phyloP scores from a whole-genome alignment of 768 basidiomycete species.

The Chalciporus sphaerocephalus region DNA sequence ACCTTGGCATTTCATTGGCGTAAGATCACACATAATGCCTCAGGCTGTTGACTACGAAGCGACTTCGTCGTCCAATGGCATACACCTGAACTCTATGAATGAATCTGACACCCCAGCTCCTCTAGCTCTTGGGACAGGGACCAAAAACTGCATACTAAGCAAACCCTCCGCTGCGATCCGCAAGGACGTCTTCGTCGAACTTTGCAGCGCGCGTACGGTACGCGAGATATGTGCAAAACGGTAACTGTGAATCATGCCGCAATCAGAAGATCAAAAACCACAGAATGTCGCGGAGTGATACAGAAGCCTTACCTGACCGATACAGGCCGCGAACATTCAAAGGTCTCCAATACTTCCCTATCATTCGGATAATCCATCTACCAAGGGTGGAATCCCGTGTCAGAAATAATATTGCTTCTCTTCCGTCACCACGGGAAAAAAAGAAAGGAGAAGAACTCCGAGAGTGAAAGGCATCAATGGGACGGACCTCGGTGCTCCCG shows the following conservation, averaged over 20 bases:
- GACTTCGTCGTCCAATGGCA: conserved; percentile 30
- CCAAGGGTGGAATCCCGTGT: not conserved
- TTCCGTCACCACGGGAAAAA: not conserved
- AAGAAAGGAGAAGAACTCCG: not conserved
- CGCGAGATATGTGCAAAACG: conserved; percentile 72
- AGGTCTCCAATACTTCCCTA: conserved; percentile 83
- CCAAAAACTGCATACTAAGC: conserved; percentile 86
- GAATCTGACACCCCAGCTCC: conserved; percentile 48
- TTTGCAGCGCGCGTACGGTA: conserved; percentile 70
- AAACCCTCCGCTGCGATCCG: conserved; percentile 81
- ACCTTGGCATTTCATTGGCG: conserved; percentile 16
- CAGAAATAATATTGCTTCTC: not conserved
- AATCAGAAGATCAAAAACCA: not conserved
- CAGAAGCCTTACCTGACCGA: conserved; percentile 58
- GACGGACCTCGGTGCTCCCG: conserved; percentile 75
- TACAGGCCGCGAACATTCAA: conserved; percentile 69
- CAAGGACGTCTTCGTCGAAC: conserved; percentile 83
- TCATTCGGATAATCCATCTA: conserved; percentile 98
- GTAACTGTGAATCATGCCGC: conserved; percentile 51
- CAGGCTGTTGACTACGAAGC: conserved; percentile 9
- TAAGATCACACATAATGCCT: not conserved
- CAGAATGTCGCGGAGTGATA: not conserved
- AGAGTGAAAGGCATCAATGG: not conserved
- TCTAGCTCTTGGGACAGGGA: conserved; percentile 48
- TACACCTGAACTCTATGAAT: conserved; percentile 77